A percentile compares a stretch with the other conserved stretches of the same genome.
These are phyloP conservation scores for Ogataea hybrid DNA, from an alignment of 1,139 yeast species.

Conservation along the genomic window DNA sequence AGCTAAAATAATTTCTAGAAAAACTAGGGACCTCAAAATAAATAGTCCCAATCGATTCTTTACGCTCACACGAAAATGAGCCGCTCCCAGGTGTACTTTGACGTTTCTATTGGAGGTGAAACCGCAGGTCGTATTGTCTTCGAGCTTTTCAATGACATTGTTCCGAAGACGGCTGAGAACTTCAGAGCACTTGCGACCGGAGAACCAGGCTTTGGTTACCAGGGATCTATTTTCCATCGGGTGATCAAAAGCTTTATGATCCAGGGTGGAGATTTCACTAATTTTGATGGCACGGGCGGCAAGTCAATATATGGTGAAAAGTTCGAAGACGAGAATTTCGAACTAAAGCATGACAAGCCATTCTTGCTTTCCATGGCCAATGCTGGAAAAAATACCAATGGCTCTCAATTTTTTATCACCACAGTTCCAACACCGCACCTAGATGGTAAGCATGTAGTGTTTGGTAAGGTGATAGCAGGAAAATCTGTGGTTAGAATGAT, in stretches of 20 bases:
- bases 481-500: slow-evolving; percentile 75
- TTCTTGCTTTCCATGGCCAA: slow-evolving; percentile 94
- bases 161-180: slow-evolving; percentile 92
- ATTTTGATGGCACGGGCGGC: slow-evolving; percentile 89
- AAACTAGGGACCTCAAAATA: slow-evolving; percentile 1
- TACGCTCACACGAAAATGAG: neutral
- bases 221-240: slow-evolving; percentile 85
- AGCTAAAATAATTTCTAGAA: slow-evolving; percentile 7
- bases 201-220: slow-evolving; percentile 77
- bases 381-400: slow-evolving; percentile 93
- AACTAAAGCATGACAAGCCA: slow-evolving; percentile 74
- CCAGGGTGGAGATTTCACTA: slow-evolving; percentile 97
- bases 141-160: slow-evolving; percentile 74
- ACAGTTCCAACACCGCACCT: slow-evolving; percentile 67
- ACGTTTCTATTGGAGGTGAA: slow-evolving; percentile 64
- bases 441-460: slow-evolving; percentile 95
- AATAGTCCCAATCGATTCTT: neutral
- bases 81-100: slow-evolving; percentile 66
- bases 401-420: slow-evolving; percentile 91
- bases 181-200: slow-evolving; percentile 91
- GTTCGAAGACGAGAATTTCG: slow-evolving; percentile 90
- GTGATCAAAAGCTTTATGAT: slow-evolving; percentile 90
- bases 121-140: slow-evolving; percentile 73
- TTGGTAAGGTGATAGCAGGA: slow-evolving; percentile 85
- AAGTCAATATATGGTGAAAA: slow-evolving; percentile 94